Conservation (phyloP, 106 monocot species). For the Hemerocallis citrina region DNA sequence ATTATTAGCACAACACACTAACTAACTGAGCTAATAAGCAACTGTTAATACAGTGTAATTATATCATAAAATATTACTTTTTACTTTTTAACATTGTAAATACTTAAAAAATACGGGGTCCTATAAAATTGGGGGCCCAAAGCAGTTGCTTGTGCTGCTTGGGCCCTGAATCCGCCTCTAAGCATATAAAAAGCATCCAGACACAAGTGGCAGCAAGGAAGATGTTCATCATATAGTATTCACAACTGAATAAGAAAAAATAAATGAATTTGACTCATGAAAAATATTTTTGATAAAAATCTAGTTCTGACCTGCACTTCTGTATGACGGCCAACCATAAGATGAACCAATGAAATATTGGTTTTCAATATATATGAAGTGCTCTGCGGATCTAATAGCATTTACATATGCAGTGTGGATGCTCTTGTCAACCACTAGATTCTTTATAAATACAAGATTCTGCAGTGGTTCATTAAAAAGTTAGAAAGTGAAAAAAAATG, state of each 20-base stretch:
- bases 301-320: conserved; percentile 20
- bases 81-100: no score
- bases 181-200: no score
- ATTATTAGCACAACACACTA: no score
- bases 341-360: conserved; percentile 41
- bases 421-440: conserved; percentile 30
- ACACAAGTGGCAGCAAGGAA: background rate
- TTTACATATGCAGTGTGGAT: conserved; percentile 36
- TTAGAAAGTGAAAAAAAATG: background rate
- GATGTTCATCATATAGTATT: background rate
- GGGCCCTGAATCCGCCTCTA: no score
- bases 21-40: no score
- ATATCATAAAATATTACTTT: no score
- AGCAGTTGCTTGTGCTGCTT: no score
- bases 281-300: background rate
- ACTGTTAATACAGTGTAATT: no score
- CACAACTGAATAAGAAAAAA: background rate
- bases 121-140: no score
- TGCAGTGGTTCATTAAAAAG: background rate
- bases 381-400: conserved; percentile 32
- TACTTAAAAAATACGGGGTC: no score
- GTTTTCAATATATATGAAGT: conserved; percentile 40
- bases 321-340: conserved; percentile 29
- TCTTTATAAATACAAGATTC: conserved; percentile 28
- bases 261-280: background rate